Base-by-base conservation (phyloP, 2,329 filamentous ascomycete genomes). In the Macrophomina phaseolina region DNA sequence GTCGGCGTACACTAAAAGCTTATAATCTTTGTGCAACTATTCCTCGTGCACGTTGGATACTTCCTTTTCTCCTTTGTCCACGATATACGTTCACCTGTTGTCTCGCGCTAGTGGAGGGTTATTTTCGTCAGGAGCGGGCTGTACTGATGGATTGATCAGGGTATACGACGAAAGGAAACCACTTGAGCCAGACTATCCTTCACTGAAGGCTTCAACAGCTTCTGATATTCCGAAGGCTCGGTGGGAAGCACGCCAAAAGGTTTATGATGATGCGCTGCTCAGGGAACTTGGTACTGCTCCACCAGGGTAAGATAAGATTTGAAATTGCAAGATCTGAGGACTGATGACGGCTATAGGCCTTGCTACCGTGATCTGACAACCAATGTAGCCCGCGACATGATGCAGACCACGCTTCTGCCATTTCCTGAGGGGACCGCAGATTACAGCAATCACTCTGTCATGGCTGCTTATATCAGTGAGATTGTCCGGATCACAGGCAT, bases 351-450 rank as follows among this genome's bases (percentile, higher is more conserved):
- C 0, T 3, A 4, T 55, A 85, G 82, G 1, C 84, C 85, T 8
- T 86, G 83, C 68, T 87, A 87, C 68, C 73, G 81, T 16, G 82
- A 83, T 8, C 73, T 87, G 7, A 82, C 77, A 64, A 87, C 86
- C 70, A 87, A 87, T 67, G 83, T 87, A 16, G 79, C 81, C 5
- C 86, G 84, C 2, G 78, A 79, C 4, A 73, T 86, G 67, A 81
- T 87, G 72, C 76, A 82, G 51, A 82, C 82, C 1, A 83, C 79
- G 23, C 74, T 85, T 53, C 81, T 82, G 63, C 68, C 73, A 5
- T 92, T 89, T 85, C 87, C 88, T 0, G 75, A 82, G 5, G 86
- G 84, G 0, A 90, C 87, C 0, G 83, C 83, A 2, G 85, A 87
- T 16, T 86, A 86, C 67, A 85, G 89, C 4, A 83, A 79, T 2